phyloP scores from a whole-genome alignment of 2,329 filamentous ascomycete genomes.

The Cladosporium oxysporum region DNA sequence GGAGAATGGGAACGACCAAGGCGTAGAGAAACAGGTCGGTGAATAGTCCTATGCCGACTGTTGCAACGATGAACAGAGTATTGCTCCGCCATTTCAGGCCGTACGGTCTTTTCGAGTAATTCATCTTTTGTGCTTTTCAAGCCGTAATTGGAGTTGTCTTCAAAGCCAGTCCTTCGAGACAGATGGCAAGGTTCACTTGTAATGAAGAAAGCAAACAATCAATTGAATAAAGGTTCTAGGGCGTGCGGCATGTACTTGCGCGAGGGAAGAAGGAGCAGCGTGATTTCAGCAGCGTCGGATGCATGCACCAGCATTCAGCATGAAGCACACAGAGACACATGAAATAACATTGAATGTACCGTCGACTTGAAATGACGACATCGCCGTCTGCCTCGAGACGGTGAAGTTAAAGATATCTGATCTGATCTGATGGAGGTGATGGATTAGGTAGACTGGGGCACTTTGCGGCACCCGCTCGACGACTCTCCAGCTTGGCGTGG shows the following conservation, averaged over 20 bases:
- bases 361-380: not conserved
- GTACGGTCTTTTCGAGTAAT: slow-evolving; percentile 37
- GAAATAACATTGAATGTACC: too few relatives aligned
- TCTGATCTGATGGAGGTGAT: not conserved
- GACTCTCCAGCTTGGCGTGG: not conserved
- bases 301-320: not conserved
- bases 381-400: not conserved
- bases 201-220: too few relatives aligned
- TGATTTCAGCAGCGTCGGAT: not conserved
- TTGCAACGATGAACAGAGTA: slow-evolving; percentile 59
- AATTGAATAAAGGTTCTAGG: not conserved
- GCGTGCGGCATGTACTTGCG: not conserved
- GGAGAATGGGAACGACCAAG: slow-evolving; percentile 59
- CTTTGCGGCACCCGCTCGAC: not conserved
- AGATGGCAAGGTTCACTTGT: not conserved
- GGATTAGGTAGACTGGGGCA: not conserved
- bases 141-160: not conserved
- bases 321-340: not conserved
- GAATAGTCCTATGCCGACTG: slow-evolving; percentile 58
- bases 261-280: not conserved
- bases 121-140: slow-evolving; percentile 33
- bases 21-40: slow-evolving; percentile 63
- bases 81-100: slow-evolving; percentile 58
- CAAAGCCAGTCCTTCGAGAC: not conserved
- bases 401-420: not conserved